A percentile compares a stretch with the other conserved stretches of the same genome.
Evolutionary conservation across 768 basidiomycete genomes (phyloP).

Genomic region (Pleurotus pulmonarius): DNA sequence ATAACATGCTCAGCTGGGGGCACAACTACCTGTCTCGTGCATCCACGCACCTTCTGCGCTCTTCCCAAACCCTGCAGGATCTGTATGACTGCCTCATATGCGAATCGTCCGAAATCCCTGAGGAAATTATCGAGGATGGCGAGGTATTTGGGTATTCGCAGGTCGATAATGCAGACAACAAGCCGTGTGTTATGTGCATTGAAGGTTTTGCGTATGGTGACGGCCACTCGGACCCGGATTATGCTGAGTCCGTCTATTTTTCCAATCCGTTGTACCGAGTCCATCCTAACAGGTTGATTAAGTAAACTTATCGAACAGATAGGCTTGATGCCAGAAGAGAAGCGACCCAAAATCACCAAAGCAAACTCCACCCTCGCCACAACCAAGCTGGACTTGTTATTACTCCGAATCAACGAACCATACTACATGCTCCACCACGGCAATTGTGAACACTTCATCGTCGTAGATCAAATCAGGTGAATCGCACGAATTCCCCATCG

Average conservation of each 20-base stretch:
- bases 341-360: slow-evolving; percentile 26
- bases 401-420: slow-evolving; percentile 65
- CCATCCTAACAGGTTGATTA: not conserved
- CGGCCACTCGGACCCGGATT: slow-evolving; percentile 42
- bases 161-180: slow-evolving; percentile 10
- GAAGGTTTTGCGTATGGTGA: slow-evolving; percentile 61
- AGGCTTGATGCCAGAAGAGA: slow-evolving; percentile 26
- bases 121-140: slow-evolving; percentile 32
- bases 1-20: slow-evolving; percentile 60
- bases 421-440: slow-evolving; percentile 83
- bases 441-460: slow-evolving; percentile 77
- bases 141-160: slow-evolving; percentile 27
- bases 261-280: not conserved
- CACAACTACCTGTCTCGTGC: slow-evolving; percentile 54
- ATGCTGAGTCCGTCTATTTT: slow-evolving; percentile 40
- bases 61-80: slow-evolving; percentile 71
- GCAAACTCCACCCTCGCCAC: slow-evolving; percentile 41
- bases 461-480: slow-evolving; percentile 72
- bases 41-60: slow-evolving; percentile 66
- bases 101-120: slow-evolving; percentile 48
- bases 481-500: not conserved
- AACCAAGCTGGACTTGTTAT: slow-evolving; percentile 49
- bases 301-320: slow-evolving; percentile 48
- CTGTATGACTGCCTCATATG: slow-evolving; percentile 61
- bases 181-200: slow-evolving; percentile 54